phyloP scores from a whole-genome alignment of 2,329 filamentous ascomycete genomes.

The Xylaria sp. region DNA sequence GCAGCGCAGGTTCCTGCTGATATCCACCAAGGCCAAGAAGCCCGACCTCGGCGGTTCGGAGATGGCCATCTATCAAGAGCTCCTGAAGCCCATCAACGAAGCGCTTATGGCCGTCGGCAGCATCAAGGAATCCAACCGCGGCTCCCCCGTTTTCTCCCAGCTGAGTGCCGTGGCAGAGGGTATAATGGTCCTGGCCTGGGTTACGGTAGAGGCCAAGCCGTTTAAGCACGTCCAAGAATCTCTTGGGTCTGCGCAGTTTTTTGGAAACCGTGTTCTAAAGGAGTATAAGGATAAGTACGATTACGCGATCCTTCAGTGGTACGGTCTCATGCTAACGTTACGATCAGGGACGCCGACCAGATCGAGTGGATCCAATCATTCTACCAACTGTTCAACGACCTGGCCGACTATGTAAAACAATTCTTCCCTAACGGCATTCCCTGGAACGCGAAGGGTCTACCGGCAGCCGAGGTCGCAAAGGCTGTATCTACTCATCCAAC shows the following conservation, averaged over 20 bases:
- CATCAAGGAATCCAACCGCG: slow-evolving; percentile 80
- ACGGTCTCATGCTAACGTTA: slow-evolving; percentile 18
- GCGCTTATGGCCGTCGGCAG: slow-evolving; percentile 78
- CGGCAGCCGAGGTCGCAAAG: slow-evolving; percentile 68
- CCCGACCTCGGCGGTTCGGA: slow-evolving; percentile 68
- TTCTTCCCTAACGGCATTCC: slow-evolving; percentile 77
- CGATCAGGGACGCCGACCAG: slow-evolving; percentile 64
- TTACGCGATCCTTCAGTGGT: not conserved
- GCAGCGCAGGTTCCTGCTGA: slow-evolving; percentile 84
- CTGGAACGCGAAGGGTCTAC: slow-evolving; percentile 81
- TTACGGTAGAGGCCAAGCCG: slow-evolving; percentile 80
- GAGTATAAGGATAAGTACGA: slow-evolving; percentile 73
- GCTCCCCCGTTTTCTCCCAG: slow-evolving; percentile 75
- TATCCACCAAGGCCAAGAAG: slow-evolving; percentile 90
- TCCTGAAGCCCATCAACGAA: slow-evolving; percentile 85
- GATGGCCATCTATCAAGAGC: slow-evolving; percentile 69
- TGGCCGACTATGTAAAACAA: slow-evolving; percentile 82
- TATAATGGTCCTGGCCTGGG: slow-evolving; percentile 88
- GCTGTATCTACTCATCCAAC: slow-evolving; percentile 55
- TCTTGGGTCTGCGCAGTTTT: slow-evolving; percentile 85
- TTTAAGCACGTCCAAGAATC: slow-evolving; percentile 84
- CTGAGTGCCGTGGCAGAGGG: slow-evolving; percentile 87
- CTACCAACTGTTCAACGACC: slow-evolving; percentile 84
- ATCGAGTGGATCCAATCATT: slow-evolving; percentile 92
- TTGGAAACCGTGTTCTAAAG: slow-evolving; percentile 90